Conservation (phyloP, 2,329 filamentous ascomycete species). For the Cadophora luteo-olivacea region DNA sequence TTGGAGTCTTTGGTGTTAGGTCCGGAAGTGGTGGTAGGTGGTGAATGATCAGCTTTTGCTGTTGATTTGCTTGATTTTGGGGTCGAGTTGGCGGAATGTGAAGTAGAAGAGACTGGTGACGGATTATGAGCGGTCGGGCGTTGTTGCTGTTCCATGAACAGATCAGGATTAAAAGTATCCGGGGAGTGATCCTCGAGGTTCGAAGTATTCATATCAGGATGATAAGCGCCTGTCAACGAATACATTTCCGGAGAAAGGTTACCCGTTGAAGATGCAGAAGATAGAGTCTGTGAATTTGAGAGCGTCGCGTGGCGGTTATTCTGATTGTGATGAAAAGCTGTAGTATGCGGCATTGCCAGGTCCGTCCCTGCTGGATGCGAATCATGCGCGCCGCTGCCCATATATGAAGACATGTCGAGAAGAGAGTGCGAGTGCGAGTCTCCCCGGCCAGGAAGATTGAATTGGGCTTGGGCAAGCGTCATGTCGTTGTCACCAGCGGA, state of each 20-base stretch:
- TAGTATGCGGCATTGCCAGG: constrained; percentile 17
- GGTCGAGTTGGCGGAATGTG: neutral
- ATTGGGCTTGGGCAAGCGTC: neutral
- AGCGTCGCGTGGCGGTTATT: neutral
- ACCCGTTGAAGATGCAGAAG: neutral
- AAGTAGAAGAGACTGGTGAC: constrained; percentile 4
- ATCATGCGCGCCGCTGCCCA: neutral
- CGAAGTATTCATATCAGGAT: neutral
- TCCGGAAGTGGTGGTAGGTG: neutral
- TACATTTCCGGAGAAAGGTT: constrained; percentile 9
- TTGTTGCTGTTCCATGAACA: neutral
- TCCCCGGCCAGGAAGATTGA: constrained; percentile 1
- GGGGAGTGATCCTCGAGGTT: neutral
- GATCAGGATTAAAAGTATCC: neutral
- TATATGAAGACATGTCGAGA: constrained; percentile 1
- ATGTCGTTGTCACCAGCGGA: constrained; percentile 16
- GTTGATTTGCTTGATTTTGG: constrained; percentile 5
- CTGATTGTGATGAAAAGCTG: constrained; percentile 1
- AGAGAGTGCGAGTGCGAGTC: neutral
- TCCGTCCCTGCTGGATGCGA: neutral
- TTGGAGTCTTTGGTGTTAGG: constrained; percentile 13
- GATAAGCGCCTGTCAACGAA: neutral
- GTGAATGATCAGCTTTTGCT: neutral
- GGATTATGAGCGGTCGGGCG: neutral
- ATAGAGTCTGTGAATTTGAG: neutral